These are phyloP conservation scores for Eimeria tenella DNA, from an alignment of 169 alveolate species.

Conservation along the genomic window DNA sequence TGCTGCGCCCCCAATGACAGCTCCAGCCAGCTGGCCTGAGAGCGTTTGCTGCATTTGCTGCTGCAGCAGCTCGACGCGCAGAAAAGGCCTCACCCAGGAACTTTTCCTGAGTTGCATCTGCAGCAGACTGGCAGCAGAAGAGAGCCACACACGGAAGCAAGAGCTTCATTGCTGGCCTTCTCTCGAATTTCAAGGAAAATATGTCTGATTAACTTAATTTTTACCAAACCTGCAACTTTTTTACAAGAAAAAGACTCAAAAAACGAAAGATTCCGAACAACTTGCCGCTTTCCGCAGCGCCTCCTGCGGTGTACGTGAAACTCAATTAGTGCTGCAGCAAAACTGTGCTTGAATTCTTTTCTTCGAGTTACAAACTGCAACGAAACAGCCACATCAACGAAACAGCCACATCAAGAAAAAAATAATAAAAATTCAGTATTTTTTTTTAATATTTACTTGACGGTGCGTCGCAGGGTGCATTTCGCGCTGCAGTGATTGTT, in stretches of 20 bases:
- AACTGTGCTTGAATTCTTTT: not conserved
- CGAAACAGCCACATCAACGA: not conserved
- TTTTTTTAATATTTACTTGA: not conserved
- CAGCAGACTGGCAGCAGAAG: not conserved
- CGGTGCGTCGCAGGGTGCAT: not conserved
- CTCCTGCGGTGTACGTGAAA: not conserved
- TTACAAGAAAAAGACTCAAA: not conserved
- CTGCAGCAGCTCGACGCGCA: not conserved
- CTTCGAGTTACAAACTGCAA: not conserved
- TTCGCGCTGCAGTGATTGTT: not conserved
- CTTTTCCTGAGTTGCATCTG: not conserved
- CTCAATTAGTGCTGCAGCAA: not conserved
- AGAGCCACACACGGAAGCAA: not conserved
- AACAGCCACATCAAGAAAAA: too few relatives aligned
- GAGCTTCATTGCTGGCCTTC: not conserved
- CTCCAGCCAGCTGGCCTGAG: conserved; percentile 14
- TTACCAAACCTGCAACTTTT: not conserved
- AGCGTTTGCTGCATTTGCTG: not conserved
- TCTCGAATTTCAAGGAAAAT: not conserved
- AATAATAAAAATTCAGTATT: too few relatives aligned
- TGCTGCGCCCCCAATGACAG: conserved; percentile 24
- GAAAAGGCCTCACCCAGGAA: not conserved
- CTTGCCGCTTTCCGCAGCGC: not conserved
- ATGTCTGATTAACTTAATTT: not conserved
- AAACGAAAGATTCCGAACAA: not conserved